Evolutionary conservation across 192 early-diverging fungal genomes (phyloP), one percentile per base, ranked within the genome.

Genomic region (Spizellomyces punctatus): DNA sequence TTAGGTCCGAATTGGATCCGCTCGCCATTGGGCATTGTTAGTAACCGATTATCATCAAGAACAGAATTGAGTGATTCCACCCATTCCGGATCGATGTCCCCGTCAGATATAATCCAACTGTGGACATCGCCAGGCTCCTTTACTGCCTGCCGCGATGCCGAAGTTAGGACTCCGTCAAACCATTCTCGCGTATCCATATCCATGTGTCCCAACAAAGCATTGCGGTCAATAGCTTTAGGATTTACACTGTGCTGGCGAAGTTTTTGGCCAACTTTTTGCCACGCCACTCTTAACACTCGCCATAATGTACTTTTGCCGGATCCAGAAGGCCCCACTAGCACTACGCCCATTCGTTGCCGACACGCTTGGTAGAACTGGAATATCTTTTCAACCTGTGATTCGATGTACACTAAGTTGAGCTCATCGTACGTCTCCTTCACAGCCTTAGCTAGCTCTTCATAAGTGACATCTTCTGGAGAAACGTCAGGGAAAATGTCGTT

Each of bases 21-120:
- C 63, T 88, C 86, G 4, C 86, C 86, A 59, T 84, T 88, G 14
- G 86, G 86, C 83, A 88, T 86, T 2, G 86, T 88, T 41, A 88
- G 58, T 6, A 88, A 69, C 4, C 83, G 64, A 62, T 88, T 88
- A 72, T 88, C 86, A 63, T 88, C 86, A 21, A 88, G 62, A 8
- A 88, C 86, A 21, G 86, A 88, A 69, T 88, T 88, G 12, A 88
- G 66, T 6, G 83, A 85, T 70, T 88, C 86, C 21, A 88, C 73
- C 86, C 86, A 88, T 50, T 86, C 86, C 1, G 86, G 86, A 59
- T 88, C 86, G 58, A 88, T 73, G 67, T 88, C 86, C 12, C 86
- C 86, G 63, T 88, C 86, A 55, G 78, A 88, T n/a, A 86, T 43
- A 67, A 88, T 83, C 86, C 86, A 88, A 1, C 83, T 81, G 64